Conservation (phyloP, 306 rosid genomes). For the Medicago lupulina region DNA sequence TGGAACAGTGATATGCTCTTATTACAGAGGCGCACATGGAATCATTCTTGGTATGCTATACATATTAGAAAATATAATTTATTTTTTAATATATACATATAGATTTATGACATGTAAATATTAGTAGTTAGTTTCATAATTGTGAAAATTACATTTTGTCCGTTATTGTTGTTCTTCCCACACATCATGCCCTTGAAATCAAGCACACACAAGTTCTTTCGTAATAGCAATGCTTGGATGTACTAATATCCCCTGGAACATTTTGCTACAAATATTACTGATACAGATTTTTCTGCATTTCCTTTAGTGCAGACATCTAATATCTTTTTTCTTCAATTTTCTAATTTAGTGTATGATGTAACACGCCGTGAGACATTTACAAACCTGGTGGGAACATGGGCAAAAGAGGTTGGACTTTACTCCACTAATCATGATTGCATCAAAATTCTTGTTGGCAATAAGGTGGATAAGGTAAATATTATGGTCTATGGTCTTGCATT, state of each 20-base stretch:
- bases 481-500: background rate
- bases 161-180: too few species aligned
- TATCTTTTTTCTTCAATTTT: conserved; percentile 28
- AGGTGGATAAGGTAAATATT: conserved; percentile 79
- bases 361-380: conserved; percentile 84
- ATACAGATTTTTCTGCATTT: background rate
- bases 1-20: conserved; percentile 87
- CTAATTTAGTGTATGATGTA: conserved; percentile 78
- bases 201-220: too few species aligned
- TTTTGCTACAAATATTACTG: too few species aligned
- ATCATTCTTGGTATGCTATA: conserved; percentile 77
- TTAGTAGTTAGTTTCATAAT: too few species aligned
- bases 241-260: too few species aligned
- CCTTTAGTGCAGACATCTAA: conserved; percentile 26
- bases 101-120: background rate
- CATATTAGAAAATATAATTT: too few species aligned
- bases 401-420: conserved; percentile 81
- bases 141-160: too few species aligned
- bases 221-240: too few species aligned
- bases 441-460: conserved; percentile 87
- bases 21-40: conserved; percentile 98
- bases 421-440: conserved; percentile 71
- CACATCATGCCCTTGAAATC: too few species aligned
- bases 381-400: conserved; percentile 76
- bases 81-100: too few species aligned